A percentile compares a stretch with the other conserved stretches of the same genome.
These are phyloP conservation scores for Grosmannia huntii DNA, from an alignment of 2,329 filamentous ascomycete species.

Conservation along the genomic window DNA sequence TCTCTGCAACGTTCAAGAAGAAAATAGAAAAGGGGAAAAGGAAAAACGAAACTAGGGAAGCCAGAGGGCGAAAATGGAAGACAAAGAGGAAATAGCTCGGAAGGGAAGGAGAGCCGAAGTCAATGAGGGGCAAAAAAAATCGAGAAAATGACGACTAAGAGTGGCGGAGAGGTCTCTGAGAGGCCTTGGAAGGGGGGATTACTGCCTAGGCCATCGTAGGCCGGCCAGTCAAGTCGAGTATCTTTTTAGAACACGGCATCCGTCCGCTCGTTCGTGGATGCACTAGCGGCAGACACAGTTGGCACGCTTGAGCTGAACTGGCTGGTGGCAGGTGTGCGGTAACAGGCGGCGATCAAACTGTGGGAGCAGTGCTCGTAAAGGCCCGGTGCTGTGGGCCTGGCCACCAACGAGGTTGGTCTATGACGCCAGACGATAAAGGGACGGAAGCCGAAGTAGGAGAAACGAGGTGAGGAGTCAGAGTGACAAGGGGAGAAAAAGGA, in stretches of 20 bases:
- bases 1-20: not conserved
- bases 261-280: not conserved
- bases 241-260: not conserved
- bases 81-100: slow-evolving; percentile 8
- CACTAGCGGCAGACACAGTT: not conserved
- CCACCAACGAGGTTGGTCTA: slow-evolving; percentile 3
- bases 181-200: not conserved
- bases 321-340: not conserved
- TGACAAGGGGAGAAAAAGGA: not conserved
- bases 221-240: not conserved
- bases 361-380: not conserved
- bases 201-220: slow-evolving; percentile 3
- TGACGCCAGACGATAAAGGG: slow-evolving; percentile 10
- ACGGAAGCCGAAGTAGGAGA: slow-evolving; percentile 2
- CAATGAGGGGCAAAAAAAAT: slow-evolving; percentile 10
- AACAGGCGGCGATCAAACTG: not conserved
- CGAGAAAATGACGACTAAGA: slow-evolving; percentile 7
- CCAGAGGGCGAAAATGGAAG: not conserved
- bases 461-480: not conserved
- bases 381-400: not conserved
- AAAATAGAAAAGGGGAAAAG: not conserved
- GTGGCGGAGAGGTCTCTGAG: slow-evolving; percentile 2
- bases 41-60: slow-evolving; percentile 1
- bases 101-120: slow-evolving; percentile 10
- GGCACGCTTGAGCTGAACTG: not conserved